Evolutionary conservation across 1,139 yeast genomes (phyloP), one percentile per base, ranked within the genome.

Genomic region (Hansenula anomala): DNA sequence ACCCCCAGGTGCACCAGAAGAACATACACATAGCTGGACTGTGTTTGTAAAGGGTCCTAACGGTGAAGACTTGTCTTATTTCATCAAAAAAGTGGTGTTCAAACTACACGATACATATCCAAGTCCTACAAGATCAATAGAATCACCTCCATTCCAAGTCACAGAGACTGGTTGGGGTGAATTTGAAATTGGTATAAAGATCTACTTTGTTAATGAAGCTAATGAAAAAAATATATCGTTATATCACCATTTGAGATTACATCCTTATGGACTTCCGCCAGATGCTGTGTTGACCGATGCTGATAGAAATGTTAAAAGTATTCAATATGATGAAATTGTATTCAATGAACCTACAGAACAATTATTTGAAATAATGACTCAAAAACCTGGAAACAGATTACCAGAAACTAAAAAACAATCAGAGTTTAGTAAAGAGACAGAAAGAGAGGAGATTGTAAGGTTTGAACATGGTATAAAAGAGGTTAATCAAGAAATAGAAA

Each of bases 151-250:
- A 0, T 92, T 85, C 54, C 95, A 90, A 59, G 90, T 92, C 13
- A 86, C 96, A 1, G 99, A 94, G 57, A 87, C 97, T 0, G 99
- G 99, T 0, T 92, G 99, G 99, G 99, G 99, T 46, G 99, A 92
- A 61, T 92, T 92, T 63, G 99, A 92, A 56, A 85, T 94, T 46
- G 78, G 85, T 30, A 81, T 92, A 41, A 87, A 90, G 59, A 76
- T 92, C 26, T 90, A 82, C 60, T 92, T 92, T 62, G 84, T 82
- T 33, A 73, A 82, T 20, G 96, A 88, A 26, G 83, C 95, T 15
- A 82, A 82, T 51, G 99, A 94, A 59, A 94, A 92, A 66, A 83
- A 85, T 58, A 68, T 92, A 38, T 87, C 81, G 42, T 70, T 92
- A 39, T 88, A 88, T 56, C 98, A 92, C 59, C 96, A 87, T 47